Percentiles rank a stretch among this genome's conserved stretches.
Conservation (phyloP, 108 stramenopile genomes). For the Fragilariopsis cylindrus region DNA sequence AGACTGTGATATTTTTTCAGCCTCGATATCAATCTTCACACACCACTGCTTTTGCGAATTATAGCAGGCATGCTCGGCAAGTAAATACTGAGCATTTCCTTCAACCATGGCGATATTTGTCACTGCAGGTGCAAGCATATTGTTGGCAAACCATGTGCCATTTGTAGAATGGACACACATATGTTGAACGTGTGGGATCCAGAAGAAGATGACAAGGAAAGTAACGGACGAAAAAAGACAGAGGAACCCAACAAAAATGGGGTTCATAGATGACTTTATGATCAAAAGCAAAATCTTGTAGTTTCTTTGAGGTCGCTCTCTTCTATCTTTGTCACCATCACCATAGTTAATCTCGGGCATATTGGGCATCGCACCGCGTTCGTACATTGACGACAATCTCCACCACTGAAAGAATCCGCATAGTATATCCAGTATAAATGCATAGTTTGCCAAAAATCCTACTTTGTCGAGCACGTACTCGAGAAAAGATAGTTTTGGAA, state of each 20-base stretch:
- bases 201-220: conserved; percentile 19
- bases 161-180: conserved; percentile 35
- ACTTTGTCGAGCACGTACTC: conserved; percentile 14
- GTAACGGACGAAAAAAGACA: conserved; percentile 7
- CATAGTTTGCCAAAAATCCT: conserved; percentile 13
- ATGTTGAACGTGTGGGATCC: conserved; percentile 39
- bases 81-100: conserved; percentile 35
- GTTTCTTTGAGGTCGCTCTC: conserved; percentile 14
- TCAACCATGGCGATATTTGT: conserved; percentile 36
- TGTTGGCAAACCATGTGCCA: conserved; percentile 49
- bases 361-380: conserved; percentile 28
- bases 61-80: conserved; percentile 21
- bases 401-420: conserved; percentile 37
- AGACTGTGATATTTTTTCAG: conserved; percentile 7
- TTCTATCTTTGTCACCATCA: conserved; percentile 14
- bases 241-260: conserved; percentile 23
- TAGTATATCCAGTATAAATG: conserved; percentile 37
- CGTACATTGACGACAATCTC: conserved; percentile 29
- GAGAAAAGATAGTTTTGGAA: conserved; percentile 36
- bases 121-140: conserved; percentile 36
- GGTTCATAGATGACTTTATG: conserved; percentile 15
- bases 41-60: conserved; percentile 23
- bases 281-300: conserved; percentile 22
- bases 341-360: conserved; percentile 38
- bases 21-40: conserved; percentile 14